Conservation (phyloP, 2,329 filamentous ascomycete species). For the Fusarium nanum region DNA sequence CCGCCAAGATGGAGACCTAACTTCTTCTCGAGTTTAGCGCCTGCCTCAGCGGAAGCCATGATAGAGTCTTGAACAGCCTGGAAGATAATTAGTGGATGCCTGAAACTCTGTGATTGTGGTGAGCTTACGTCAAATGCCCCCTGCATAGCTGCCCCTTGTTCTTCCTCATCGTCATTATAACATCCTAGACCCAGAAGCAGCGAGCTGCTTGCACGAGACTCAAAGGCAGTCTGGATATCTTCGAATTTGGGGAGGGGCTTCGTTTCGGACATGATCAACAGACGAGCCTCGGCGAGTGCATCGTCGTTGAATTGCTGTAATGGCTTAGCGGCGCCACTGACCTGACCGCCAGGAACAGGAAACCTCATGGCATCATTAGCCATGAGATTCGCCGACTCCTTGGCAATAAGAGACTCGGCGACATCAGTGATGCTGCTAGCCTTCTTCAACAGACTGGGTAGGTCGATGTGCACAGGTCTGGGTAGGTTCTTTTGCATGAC, state of each 20-base stretch:
- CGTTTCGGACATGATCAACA: conserved; percentile 79
- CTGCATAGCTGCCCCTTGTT: conserved; percentile 71
- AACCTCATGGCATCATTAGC: conserved; percentile 83
- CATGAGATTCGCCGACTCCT: conserved; percentile 82
- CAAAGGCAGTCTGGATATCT: conserved; percentile 66
- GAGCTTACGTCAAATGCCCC: conserved; percentile 77
- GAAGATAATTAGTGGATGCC: conserved; percentile 31
- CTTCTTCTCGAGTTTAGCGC: conserved; percentile 93
- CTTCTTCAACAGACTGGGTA: conserved; percentile 73
- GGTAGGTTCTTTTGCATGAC: conserved; percentile 90
- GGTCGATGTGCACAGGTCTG: conserved; percentile 78
- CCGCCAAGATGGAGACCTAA: conserved; percentile 87
- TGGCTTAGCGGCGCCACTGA: conserved; percentile 69
- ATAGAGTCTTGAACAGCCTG: conserved; percentile 79
- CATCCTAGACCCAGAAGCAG: conserved; percentile 83
- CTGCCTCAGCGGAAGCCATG: conserved; percentile 78
- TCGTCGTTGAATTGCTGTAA: conserved; percentile 77
- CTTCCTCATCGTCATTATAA: conserved; percentile 81
- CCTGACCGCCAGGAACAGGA: conserved; percentile 74
- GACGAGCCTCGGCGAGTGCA: conserved; percentile 77
- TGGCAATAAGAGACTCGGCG: conserved; percentile 75
- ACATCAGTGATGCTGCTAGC: conserved; percentile 72
- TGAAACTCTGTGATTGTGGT: not conserved
- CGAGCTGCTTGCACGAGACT: conserved; percentile 63
- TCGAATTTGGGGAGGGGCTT: conserved; percentile 62